Base-by-base conservation (phyloP, 495 filamentous ascomycete genomes). In the Talaromyces wortmannii region DNA sequence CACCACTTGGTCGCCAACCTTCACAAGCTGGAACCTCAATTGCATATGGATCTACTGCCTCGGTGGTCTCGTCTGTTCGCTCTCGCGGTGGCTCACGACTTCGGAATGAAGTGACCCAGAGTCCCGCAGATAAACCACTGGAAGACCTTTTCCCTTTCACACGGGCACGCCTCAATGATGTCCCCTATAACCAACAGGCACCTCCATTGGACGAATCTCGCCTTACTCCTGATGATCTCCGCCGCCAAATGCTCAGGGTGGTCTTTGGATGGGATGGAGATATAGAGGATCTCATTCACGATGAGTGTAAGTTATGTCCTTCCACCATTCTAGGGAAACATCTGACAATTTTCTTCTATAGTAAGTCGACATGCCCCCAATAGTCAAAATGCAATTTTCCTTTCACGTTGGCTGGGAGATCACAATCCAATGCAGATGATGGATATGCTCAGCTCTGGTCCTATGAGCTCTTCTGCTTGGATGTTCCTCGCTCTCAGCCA, bases 211-310 rank as follows among this genome's bases (percentile, higher is more conserved):
- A 89, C 56, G 79, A 87, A 55, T 63, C 73, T 5, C 77, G 80
- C 43, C 66, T 94, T 30, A 92, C 87, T 2, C 84, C 92, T 29
- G 88, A 97, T 65, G 87, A 94, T 60, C 80, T 96, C 42, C 85
- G 92, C 48, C 83, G 80, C 40, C 89, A 96, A 70, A 97, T 97
- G 95, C 75, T 98, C 16, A 90, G 82, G 64, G 86, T 90, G 31
- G 90, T 98, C 1, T 98, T 98, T 73, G 95, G 94, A 8, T 97
- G 92, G 91, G 84, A 90, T 54, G 86, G 86, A 49, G 91, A 96
- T 62, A 84, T 91, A 50, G 82, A 91, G 50, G 84, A 82, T 40
- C 70, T 98, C 62, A 84, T 98, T 48, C 82, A 83, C 29, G 94
- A 97, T 67, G 95, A 98, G 61, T 61, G 82, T 83, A 74, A 61